These are phyloP conservation scores for Capronia coronata DNA, from an alignment of 2,329 filamentous ascomycete genomes.

Conservation along the genomic window DNA sequence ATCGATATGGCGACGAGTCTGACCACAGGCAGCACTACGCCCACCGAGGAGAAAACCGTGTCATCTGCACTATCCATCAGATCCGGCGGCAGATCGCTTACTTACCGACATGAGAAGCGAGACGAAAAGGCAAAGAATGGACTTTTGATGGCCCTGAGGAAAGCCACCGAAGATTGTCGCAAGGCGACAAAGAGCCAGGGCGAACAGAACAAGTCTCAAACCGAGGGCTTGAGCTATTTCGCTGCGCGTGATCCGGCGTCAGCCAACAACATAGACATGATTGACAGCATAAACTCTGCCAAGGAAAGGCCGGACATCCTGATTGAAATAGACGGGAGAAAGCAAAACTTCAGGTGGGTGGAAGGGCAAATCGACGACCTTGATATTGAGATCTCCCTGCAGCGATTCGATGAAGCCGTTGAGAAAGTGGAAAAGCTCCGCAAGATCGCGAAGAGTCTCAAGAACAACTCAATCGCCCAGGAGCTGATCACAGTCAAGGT, in stretches of 20 bases:
- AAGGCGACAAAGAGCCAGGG: conserved; percentile 79
- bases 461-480: conserved; percentile 79
- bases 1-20: conserved; percentile 66
- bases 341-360: conserved; percentile 92
- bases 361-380: conserved; percentile 92
- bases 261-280: conserved; percentile 69
- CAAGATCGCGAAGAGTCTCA: conserved; percentile 68
- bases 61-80: conserved; percentile 86
- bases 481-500: conserved; percentile 90
- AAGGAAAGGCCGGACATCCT: conserved; percentile 68
- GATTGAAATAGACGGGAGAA: conserved; percentile 92
- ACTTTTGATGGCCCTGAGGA: conserved; percentile 81
- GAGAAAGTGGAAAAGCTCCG: conserved; percentile 77
- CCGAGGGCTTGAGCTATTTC: conserved; percentile 74
- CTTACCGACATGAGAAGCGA: conserved; percentile 81
- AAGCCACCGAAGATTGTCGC: conserved; percentile 84
- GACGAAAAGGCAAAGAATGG: conserved; percentile 72
- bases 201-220: conserved; percentile 75
- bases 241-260: conserved; percentile 70
- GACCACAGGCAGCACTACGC: conserved; percentile 35
- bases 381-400: conserved; percentile 90
- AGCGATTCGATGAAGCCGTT: conserved; percentile 80
- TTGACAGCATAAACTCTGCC: conserved; percentile 70
- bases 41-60: conserved; percentile 53
- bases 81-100: conserved; percentile 84